Base-by-base conservation (phyloP, 495 filamentous ascomycete genomes). In the Penicillium samsonianum region DNA sequence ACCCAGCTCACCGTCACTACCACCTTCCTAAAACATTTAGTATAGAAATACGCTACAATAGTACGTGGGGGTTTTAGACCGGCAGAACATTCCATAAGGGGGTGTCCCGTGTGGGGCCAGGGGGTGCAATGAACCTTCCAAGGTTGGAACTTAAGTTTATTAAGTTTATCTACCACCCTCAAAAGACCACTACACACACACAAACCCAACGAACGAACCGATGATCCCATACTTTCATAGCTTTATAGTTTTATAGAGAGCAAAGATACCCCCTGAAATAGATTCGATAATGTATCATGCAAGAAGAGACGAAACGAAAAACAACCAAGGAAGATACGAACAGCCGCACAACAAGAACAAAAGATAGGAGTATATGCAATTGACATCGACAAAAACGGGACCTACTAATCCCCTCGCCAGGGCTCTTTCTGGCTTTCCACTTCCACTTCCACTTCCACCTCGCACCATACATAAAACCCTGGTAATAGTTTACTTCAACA, bases 281-380 rank as follows among this genome's bases (percentile, higher is more conserved):
- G 17, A 14, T 49, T 49, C 46, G 17, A 49, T 49, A 49, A 30
- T 49, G 46, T 33, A 49, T 49, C 25, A 47, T 47, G 44, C 25
- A 17, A 19, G 23, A 28, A 33, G 5, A 49, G 9, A 49, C 12
- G 12, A 47, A 30, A 7, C 20, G n/a, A 20, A 30, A 33, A 35
- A 14, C 5, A 33, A 43, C 19, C 20, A 43, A 43, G 8, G 5
- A 43, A 43, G 6, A 38, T 38, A 38, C 16, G 35, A 23, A 26
- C 16, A 19, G 23, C 44, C 44, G 44, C 44, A 33, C 30, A 33
- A 33, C 30, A 46, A 28, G 22, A 46, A 44, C 23, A 46, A 48
- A 30, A 48, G 45, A 48, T 30, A 48, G 45, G 45, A 48, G 26
- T 48, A 48, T 48, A 48, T 48, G 45, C 45, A 48, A 30, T 48